Evolutionary conservation across 352 stramenopile genomes (phyloP), one percentile per base, ranked within the genome.

Genomic region (Thraustochytrium sp.): DNA sequence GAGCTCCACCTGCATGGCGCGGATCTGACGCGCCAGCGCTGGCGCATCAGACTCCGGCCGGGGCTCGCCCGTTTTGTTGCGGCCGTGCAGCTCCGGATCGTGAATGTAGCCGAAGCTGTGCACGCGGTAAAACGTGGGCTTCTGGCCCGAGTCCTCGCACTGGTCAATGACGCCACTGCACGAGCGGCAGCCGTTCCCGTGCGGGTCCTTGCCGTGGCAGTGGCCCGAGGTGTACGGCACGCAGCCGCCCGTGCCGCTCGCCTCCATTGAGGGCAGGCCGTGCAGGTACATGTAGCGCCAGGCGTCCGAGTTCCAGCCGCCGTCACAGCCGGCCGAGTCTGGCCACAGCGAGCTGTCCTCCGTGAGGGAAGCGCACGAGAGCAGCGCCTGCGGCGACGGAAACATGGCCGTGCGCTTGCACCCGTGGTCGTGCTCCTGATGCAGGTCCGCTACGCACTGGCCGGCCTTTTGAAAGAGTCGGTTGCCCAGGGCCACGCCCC

Each of bases 211-310:
- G 74, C 49, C 38, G 31, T 34, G 23, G 74, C 74, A 82, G 37
- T 82, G 65, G 51, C 74, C 74, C 21, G 40, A 46, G 9, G 74
- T 82, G 74, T 82, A 82, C n/a, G 74, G 74, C 21, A 54, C 51
- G 42, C 74, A 82, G 3, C 74, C 74, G 23, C n/a, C 53, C 5
- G 37, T 36, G 29, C 74, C 74, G 34, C 11, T n/a, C 11, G 49
- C 40, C 53, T 56, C 51, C 74, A 82, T 82, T 4, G 49, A 29
- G 5, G 49, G 29, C n/a, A 82, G 31, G 5, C 74, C 74, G 13
- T 82, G 55, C n/a, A 82, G 9, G 55, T 51, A 82, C 18, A 82
- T 68, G 74, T 73, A 82, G 11, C 56, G 37, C 74, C 74, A 82
- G 3, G 74, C 74, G 74, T 82, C 74, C 8, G 40, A 37, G 37